A percentile compares a stretch with the other conserved stretches of the same genome.
Conservation (phyloP, 2,329 filamentous ascomycete genomes). For the Botrytis deweyae region DNA sequence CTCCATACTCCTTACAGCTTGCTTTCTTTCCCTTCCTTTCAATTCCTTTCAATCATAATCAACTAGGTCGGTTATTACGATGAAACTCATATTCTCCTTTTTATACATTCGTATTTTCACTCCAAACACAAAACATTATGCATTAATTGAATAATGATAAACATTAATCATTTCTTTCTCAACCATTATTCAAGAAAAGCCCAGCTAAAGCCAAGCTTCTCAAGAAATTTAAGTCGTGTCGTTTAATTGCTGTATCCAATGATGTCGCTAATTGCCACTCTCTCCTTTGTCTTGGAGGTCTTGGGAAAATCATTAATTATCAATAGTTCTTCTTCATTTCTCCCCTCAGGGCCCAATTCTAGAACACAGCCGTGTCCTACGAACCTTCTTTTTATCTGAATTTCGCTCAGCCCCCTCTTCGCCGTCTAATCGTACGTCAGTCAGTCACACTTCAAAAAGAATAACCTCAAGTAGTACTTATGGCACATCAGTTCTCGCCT, state of each 20-base stretch:
- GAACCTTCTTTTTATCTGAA: not conserved
- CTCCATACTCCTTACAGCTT: not conserved
- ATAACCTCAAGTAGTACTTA: not conserved
- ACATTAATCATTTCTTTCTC: not conserved
- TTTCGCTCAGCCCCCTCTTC: not conserved
- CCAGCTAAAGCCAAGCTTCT: not conserved
- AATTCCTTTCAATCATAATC: not conserved
- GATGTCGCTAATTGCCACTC: not conserved
- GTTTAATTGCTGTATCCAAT: not conserved
- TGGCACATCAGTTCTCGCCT: not conserved
- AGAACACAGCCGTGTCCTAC: not conserved
- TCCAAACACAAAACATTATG: conserved; percentile 10
- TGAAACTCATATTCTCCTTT: conserved; percentile 3
- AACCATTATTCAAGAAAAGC: not conserved
- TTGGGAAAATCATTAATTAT: not conserved
- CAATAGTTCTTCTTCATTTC: not conserved
- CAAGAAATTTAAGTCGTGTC: not conserved
- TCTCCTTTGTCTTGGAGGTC: not conserved
- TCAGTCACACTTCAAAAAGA: not conserved
- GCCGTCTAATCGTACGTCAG: not conserved
- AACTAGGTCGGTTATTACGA: not conserved
- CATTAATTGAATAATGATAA: not conserved
- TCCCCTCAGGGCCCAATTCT: not conserved
- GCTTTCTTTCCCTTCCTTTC: not conserved
- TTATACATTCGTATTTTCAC: not conserved